Conservation (phyloP, 2,329 filamentous ascomycete species). For the Cryphonectria radicalis region DNA sequence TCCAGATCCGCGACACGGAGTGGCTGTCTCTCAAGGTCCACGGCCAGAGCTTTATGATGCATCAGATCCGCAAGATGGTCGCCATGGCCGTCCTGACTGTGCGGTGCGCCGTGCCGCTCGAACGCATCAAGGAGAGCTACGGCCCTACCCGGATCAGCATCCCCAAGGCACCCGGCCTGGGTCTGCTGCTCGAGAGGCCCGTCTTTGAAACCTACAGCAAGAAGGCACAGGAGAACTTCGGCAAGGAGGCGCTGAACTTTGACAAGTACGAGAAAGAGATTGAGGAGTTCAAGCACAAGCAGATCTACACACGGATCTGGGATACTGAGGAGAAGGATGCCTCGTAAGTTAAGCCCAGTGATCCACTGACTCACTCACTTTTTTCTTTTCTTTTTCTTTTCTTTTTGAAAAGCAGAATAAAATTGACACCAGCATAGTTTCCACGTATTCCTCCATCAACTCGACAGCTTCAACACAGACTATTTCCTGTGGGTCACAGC, state of each 20-base stretch:
- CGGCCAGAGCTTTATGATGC: slow-evolving; percentile 99
- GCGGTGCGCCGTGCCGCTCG: slow-evolving; percentile 76
- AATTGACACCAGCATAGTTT: slow-evolving; percentile 55
- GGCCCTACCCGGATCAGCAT: slow-evolving; percentile 76
- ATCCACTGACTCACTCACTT: no score
- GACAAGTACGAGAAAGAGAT: slow-evolving; percentile 77
- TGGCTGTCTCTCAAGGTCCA: slow-evolving; percentile 97
- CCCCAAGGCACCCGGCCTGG: slow-evolving; percentile 89
- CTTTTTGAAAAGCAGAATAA: background rate
- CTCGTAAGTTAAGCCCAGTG: slow-evolving; percentile 61
- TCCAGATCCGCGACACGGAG: slow-evolving; percentile 88
- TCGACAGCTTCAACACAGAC: slow-evolving; percentile 73
- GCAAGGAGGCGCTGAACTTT: slow-evolving; percentile 76
- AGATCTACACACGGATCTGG: slow-evolving; percentile 93
- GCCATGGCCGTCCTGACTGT: slow-evolving; percentile 86
- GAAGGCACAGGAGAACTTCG: slow-evolving; percentile 66
- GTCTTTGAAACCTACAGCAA: slow-evolving; percentile 91
- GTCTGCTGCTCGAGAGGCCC: slow-evolving; percentile 84
- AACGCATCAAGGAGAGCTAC: slow-evolving; percentile 76
- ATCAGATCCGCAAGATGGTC: slow-evolving; percentile 99
- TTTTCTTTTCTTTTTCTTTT: background rate
- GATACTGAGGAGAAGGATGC: slow-evolving; percentile 86
- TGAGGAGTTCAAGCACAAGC: slow-evolving; percentile 83
- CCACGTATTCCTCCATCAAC: slow-evolving; percentile 77
- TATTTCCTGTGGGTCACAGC: slow-evolving; percentile 78